Conservation (phyloP, 768 basidiomycete species). For the Lactifluus rugatus region DNA sequence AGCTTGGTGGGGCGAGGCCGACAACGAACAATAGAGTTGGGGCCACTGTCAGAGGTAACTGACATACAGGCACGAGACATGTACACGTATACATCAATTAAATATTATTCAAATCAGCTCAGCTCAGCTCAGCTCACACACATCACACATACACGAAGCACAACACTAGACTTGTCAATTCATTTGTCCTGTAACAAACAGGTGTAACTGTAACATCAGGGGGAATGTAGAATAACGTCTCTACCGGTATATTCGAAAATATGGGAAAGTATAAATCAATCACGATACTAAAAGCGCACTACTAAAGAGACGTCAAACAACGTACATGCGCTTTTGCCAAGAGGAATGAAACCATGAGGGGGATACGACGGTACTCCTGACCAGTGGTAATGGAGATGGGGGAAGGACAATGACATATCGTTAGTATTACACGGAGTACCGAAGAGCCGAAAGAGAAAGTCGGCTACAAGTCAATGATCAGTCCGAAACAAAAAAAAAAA, state of each 20-base stretch:
- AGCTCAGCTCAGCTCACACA: too few relatives aligned
- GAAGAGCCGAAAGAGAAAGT: slow-evolving; percentile 29
- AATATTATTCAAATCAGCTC: too few relatives aligned
- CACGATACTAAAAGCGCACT: slow-evolving; percentile 10
- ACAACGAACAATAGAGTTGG: neutral
- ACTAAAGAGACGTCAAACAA: neutral
- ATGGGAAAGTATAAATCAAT: slow-evolving; percentile 5
- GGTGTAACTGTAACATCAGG: neutral
- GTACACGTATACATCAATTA: too few relatives aligned
- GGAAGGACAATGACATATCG: neutral
- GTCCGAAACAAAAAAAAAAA: neutral
- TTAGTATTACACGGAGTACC: slow-evolving; percentile 31
- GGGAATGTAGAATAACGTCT: neutral
- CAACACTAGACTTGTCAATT: too few relatives aligned
- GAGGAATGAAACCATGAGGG: slow-evolving; percentile 13
- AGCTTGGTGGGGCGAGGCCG: neutral
- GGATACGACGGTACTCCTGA: slow-evolving; percentile 47
- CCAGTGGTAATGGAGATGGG: slow-evolving; percentile 33
- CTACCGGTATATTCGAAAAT: slow-evolving; percentile 8
- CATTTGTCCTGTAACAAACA: too few relatives aligned
- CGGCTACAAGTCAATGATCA: slow-evolving; percentile 19
- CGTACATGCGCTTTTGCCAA: slow-evolving; percentile 1
- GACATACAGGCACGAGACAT: neutral
- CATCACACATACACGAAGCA: too few relatives aligned
- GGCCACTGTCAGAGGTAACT: neutral